Conservation (phyloP, 768 basidiomycete genomes). For the Favolaschia claudopus region DNA sequence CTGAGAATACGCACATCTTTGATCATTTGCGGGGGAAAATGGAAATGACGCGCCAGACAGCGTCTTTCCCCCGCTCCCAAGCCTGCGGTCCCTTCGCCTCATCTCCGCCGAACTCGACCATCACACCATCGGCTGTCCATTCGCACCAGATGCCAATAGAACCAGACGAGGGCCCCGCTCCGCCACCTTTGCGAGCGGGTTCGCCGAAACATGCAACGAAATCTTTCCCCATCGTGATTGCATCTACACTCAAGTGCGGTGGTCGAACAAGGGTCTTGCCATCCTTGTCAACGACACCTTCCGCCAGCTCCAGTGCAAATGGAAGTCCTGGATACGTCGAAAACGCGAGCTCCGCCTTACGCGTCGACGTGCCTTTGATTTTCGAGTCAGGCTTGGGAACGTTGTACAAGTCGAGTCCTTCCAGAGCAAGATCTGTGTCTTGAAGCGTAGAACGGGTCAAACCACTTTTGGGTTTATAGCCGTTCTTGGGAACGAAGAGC, state of each 20-base stretch:
- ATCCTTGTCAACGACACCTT: slow-evolving; percentile 43
- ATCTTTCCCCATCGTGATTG: slow-evolving; percentile 73
- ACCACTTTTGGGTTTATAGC: slow-evolving; percentile 64
- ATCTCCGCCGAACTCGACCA: slow-evolving; percentile 87
- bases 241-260: slow-evolving; percentile 49
- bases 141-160: slow-evolving; percentile 95
- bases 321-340: slow-evolving; percentile 65
- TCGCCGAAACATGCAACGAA: slow-evolving; percentile 83
- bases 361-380: slow-evolving; percentile 44
- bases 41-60: slow-evolving; percentile 78
- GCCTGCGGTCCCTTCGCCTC: slow-evolving; percentile 82
- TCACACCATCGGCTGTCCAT: slow-evolving; percentile 82
- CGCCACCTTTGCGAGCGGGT: slow-evolving; percentile 91
- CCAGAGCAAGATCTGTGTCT: slow-evolving; percentile 61
- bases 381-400: slow-evolving; percentile 39
- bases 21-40: slow-evolving; percentile 52
- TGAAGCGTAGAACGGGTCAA: slow-evolving; percentile 54
- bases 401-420: slow-evolving; percentile 89
- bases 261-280: slow-evolving; percentile 46
- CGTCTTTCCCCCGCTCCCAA: slow-evolving; percentile 88
- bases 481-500: slow-evolving; percentile 71
- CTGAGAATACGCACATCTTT: background rate
- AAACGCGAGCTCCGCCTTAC: slow-evolving; percentile 61
- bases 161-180: slow-evolving; percentile 81
- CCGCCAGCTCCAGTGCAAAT: slow-evolving; percentile 51